A percentile compares a stretch with the other conserved stretches of the same genome.
Conservation (phyloP, 352 stramenopile genomes). For the Hyaloperonospora brassicae region DNA sequence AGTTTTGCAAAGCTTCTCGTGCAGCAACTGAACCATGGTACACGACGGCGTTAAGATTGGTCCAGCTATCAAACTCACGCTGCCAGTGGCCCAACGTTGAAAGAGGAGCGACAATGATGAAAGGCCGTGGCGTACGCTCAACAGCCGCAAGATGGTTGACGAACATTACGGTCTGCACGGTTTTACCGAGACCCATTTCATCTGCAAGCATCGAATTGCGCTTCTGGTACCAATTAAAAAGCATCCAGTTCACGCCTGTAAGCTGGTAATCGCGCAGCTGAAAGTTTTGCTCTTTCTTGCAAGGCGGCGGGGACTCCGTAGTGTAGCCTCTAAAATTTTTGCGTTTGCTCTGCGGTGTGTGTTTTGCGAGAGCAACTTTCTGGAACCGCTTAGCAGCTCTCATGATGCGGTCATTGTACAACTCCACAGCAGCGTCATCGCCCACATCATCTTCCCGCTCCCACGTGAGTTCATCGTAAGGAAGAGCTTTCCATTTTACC, state of each 20-base stretch:
- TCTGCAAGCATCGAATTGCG: slow-evolving; percentile 98
- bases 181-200: slow-evolving; percentile 97
- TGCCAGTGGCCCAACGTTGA: slow-evolving; percentile 98
- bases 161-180: slow-evolving; percentile 92
- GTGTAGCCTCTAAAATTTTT: slow-evolving; percentile 79
- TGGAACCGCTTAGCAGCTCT: slow-evolving; percentile 45
- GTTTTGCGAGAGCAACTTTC: slow-evolving; percentile 33
- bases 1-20: slow-evolving; percentile 86
- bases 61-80: slow-evolving; percentile 93
- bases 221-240: slow-evolving; percentile 97
- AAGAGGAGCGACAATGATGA: slow-evolving; percentile 96
- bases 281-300: slow-evolving; percentile 51
- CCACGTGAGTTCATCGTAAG: slow-evolving; percentile 98
- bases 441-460: slow-evolving; percentile 95
- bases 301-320: slow-evolving; percentile 40
- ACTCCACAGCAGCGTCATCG: slow-evolving; percentile 66
- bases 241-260: slow-evolving; percentile 98
- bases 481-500: slow-evolving; percentile 97
- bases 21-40: slow-evolving; percentile 94
- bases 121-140: slow-evolving; percentile 91
- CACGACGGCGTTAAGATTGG: slow-evolving; percentile 96
- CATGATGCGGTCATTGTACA: slow-evolving; percentile 71
- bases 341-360: slow-evolving; percentile 30
- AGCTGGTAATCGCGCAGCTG: slow-evolving; percentile 98
- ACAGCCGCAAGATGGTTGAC: slow-evolving; percentile 94